Evolutionary conservation across 2,329 filamentous ascomycete genomes (phyloP), one percentile per base, ranked within the genome.

Genomic region (Dactylellina haptotyla): DNA sequence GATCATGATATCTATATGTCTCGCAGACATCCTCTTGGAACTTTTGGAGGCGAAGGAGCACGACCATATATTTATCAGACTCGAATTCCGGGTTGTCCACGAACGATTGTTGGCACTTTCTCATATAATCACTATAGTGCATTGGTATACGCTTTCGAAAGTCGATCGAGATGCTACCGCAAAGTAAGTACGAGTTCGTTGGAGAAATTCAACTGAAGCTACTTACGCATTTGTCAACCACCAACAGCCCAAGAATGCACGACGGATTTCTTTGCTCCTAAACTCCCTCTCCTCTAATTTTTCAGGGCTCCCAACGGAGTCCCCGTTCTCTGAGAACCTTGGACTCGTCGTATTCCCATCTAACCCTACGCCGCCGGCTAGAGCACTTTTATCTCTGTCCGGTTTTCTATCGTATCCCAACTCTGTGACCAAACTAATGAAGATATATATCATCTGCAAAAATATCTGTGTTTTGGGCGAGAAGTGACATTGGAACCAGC

Each of bases 401-500:
- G 75, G 48, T 48, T 72, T 28, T n/a, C 78, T 0, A 75, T 78
- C 28, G 41, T 58, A 61, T 10, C 78, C 79, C 10, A 81, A 75
- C 34, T 81, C 80, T 1, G 75, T 72, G 1, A 77, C 76, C 43
- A 81, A 71, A 39, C 78, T 79, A 16, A 79, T 79, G 2, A 80
- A 78, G 34, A 80, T 76, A 51, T 80, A 78, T 9, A 76, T 75
- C 18, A 81, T 75, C 45, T 80, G 80, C 51, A 80, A 79, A 18
- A 80, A 74, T 59, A 80, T 79, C 46, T 80, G 75, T 0, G 70
- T 78, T 8, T 76, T 75, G 4, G 76, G 71, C 12, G 79, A 75
- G 30, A 80, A 80, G 46, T 78, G 78, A 30, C 77, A 77, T 54
- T 80, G 79, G 67, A 79, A 88, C 87, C 87, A 88, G 16, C 83